Evolutionary conservation across 1,139 yeast species (phyloP).

Genomic region (Scheffersomyces lignicola): DNA sequence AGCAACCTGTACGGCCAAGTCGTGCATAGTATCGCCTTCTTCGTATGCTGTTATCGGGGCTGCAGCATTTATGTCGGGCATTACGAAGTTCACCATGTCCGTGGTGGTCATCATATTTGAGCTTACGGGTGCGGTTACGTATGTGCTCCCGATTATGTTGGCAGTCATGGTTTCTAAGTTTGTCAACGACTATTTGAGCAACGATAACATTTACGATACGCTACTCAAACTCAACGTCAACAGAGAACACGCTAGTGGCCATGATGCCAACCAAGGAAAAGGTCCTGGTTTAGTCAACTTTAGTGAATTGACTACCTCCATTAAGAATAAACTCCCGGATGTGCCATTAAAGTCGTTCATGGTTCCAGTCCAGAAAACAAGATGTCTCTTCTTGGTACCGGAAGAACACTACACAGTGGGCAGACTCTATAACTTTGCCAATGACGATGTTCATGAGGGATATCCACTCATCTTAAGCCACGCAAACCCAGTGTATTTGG

Average conservation of each 20-base stretch:
- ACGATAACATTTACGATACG: conserved; percentile 50
- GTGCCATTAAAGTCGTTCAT: conserved; percentile 28
- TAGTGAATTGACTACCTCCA: conserved; percentile 29
- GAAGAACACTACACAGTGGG: conserved; percentile 24
- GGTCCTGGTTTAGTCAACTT: conserved; percentile 43
- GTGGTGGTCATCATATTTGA: conserved; percentile 60
- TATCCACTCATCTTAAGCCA: conserved; percentile 37
- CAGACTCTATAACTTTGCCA: conserved; percentile 19
- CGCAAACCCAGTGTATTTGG: conserved; percentile 29
- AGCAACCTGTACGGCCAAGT: conserved; percentile 51
- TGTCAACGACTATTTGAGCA: conserved; percentile 47
- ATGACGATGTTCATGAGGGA: conserved; percentile 43
- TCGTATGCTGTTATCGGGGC: conserved; percentile 65
- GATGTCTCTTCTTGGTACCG: conserved; percentile 32
- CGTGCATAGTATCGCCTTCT: conserved; percentile 57
- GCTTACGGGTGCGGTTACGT: conserved; percentile 59
- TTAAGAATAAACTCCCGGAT: conserved; percentile 36
- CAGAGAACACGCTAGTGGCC: conserved; percentile 6
- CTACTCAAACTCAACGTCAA: conserved; percentile 38
- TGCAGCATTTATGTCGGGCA: conserved; percentile 57
- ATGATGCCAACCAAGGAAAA: conserved; percentile 32
- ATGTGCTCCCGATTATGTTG: conserved; percentile 60
- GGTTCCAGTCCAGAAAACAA: conserved; percentile 30
- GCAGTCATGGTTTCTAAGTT: conserved; percentile 55
- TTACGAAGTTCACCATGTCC: conserved; percentile 55